These are phyloP conservation scores for Ophiostoma piceae DNA, from an alignment of 2,329 filamentous ascomycete species.

Conservation along the genomic window DNA sequence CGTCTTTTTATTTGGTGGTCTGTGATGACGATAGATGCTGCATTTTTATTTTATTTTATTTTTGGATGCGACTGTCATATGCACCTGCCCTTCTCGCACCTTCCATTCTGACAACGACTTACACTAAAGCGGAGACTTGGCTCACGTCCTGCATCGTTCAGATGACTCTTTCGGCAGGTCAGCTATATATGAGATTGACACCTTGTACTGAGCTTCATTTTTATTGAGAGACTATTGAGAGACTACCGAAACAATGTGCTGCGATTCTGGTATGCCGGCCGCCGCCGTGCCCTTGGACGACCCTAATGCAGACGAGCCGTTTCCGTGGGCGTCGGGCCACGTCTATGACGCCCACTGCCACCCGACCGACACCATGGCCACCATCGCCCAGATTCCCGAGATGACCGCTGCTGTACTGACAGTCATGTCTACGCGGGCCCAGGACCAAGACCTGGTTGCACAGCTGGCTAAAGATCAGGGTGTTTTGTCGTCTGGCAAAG, in stretches of 20 bases:
- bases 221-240: neutral
- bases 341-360: conserved; percentile 79
- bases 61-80: neutral
- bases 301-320: conserved; percentile 37
- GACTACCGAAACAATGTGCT: conserved; percentile 1
- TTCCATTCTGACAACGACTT: neutral
- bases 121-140: neutral
- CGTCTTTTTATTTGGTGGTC: neutral
- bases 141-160: neutral
- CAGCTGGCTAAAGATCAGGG: conserved; percentile 47
- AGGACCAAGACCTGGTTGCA: conserved; percentile 70
- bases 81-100: neutral
- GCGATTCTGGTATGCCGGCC: neutral
- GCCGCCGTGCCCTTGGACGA: conserved; percentile 16
- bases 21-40: no score
- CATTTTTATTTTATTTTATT: no score
- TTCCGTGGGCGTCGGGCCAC: conserved; percentile 62
- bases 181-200: neutral
- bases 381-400: conserved; percentile 49
- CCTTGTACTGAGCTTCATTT: neutral
- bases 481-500: conserved; percentile 58
- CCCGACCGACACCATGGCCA: conserved; percentile 70
- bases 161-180: neutral
- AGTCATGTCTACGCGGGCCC: conserved; percentile 69
- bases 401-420: conserved; percentile 66